phyloP scores from a whole-genome alignment of 768 basidiomycete genomes.

The Serpula lacrymans region DNA sequence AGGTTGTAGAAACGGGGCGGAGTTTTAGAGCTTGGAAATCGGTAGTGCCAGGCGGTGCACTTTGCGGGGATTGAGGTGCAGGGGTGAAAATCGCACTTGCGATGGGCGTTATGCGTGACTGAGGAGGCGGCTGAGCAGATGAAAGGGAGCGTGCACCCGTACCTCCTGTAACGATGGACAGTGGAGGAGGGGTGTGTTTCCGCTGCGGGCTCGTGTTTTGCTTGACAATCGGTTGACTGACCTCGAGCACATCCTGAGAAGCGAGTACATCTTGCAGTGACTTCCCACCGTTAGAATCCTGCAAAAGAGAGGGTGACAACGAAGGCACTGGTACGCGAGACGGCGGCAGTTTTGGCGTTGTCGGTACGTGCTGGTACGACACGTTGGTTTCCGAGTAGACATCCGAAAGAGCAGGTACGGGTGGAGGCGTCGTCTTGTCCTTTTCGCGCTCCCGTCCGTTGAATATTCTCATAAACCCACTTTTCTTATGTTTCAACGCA shows the following conservation, averaged over 20 bases:
- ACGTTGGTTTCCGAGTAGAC: conserved; percentile 25
- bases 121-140: conserved; percentile 8
- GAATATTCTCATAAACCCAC: conserved; percentile 78
- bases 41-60: conserved; percentile 60
- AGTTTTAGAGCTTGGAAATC: conserved; percentile 68
- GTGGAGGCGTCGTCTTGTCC: conserved; percentile 45
- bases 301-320: conserved; percentile 33
- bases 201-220: conserved; percentile 9
- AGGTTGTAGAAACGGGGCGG: conserved; percentile 73
- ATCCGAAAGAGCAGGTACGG: conserved; percentile 52
- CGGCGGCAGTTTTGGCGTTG: conserved; percentile 24
- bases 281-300: conserved; percentile 11
- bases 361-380: conserved; percentile 21
- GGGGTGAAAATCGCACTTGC: conserved; percentile 6
- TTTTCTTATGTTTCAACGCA: conserved; percentile 70
- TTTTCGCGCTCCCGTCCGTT: conserved; percentile 43
- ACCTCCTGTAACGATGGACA: conserved; percentile 26
- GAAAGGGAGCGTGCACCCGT: conserved; percentile 12
- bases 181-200: conserved; percentile 25
- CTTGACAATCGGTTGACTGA: neutral
- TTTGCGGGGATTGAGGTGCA: conserved; percentile 39
- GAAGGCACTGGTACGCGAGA: conserved; percentile 41
- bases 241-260: neutral
- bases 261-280: conserved; percentile 12
- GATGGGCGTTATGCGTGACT: conserved; percentile 15